Percentiles rank a stretch among this genome's conserved stretches.
Evolutionary conservation across 768 basidiomycete species (phyloP).

Genomic region (Suillus clintonianus): DNA sequence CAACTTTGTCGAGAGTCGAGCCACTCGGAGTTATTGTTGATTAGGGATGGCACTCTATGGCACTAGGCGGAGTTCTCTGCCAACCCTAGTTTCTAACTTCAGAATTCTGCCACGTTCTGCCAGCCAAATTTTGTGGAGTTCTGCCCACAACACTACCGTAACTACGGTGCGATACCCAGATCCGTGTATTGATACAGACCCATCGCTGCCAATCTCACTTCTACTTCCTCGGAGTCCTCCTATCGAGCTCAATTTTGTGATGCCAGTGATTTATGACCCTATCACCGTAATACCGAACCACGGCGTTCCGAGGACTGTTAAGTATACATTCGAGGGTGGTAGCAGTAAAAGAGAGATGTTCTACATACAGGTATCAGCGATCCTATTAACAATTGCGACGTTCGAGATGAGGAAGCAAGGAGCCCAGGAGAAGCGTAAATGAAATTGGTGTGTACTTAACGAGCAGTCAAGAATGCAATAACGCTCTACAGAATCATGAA

Average conservation of each 20-base stretch:
- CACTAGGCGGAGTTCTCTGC: no score
- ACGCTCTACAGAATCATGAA: background rate
- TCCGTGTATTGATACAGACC: constrained; percentile 37
- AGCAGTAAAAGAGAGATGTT: constrained; percentile 52
- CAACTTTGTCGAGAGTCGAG: background rate
- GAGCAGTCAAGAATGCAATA: background rate
- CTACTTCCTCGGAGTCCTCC: constrained; percentile 31
- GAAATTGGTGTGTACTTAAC: no score
- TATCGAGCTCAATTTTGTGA: no score
- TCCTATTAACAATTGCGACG: no score
- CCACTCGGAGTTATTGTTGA: background rate
- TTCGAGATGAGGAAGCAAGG: no score
- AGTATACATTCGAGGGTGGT: constrained; percentile 39
- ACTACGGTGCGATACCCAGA: constrained; percentile 31
- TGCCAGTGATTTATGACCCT: constrained; percentile 48
- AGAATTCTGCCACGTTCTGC: no score
- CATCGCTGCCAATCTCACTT: constrained; percentile 41
- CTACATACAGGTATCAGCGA: constrained; percentile 50
- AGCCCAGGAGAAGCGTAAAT: no score
- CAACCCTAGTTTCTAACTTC: no score
- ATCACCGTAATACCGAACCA: constrained; percentile 42
- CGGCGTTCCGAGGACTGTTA: constrained; percentile 39
- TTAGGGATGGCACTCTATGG: no score
- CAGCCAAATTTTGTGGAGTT: no score
- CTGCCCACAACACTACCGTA: constrained; percentile 27